phyloP scores from a whole-genome alignment of 2,329 filamentous ascomycete species.

The Phaeophleospora eucalypticola region DNA sequence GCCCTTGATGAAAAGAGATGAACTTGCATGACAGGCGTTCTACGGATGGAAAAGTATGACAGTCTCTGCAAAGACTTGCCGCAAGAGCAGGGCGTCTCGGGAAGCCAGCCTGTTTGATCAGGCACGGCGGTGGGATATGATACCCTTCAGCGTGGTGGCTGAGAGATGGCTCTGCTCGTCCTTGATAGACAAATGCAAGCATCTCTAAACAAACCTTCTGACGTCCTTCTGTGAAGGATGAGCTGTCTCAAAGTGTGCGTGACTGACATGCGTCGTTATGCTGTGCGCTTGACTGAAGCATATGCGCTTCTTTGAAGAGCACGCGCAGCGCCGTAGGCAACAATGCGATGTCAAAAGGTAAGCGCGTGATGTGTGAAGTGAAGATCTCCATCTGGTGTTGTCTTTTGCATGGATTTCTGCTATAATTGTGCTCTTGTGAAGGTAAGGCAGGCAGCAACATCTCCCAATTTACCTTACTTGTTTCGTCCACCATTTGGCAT shows the following conservation, averaged over 20 bases:
- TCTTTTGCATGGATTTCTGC: background rate
- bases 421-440: too few relatives aligned
- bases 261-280: background rate
- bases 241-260: slow-evolving; percentile 23
- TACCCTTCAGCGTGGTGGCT: slow-evolving; percentile 49
- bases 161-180: slow-evolving; percentile 42
- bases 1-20: background rate
- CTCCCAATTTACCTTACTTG: too few relatives aligned
- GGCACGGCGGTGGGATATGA: slow-evolving; percentile 17
- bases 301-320: too few relatives aligned
- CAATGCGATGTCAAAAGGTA: background rate
- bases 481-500: background rate
- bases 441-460: too few relatives aligned
- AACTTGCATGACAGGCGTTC: slow-evolving; percentile 16
- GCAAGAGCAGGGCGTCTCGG: slow-evolving; percentile 16
- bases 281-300: too few relatives aligned
- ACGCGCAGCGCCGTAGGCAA: background rate
- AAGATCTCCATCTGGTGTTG: background rate
- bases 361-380: background rate
- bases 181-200: slow-evolving; percentile 42
- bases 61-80: slow-evolving; percentile 5
- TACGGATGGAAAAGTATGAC: slow-evolving; percentile 10
- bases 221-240: slow-evolving; percentile 29
- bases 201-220: slow-evolving; percentile 51
- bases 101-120: slow-evolving; percentile 7